Evolutionary conservation across 2,329 filamentous ascomycete species (phyloP).

Genomic region (Colletotrichum orbiculare): DNA sequence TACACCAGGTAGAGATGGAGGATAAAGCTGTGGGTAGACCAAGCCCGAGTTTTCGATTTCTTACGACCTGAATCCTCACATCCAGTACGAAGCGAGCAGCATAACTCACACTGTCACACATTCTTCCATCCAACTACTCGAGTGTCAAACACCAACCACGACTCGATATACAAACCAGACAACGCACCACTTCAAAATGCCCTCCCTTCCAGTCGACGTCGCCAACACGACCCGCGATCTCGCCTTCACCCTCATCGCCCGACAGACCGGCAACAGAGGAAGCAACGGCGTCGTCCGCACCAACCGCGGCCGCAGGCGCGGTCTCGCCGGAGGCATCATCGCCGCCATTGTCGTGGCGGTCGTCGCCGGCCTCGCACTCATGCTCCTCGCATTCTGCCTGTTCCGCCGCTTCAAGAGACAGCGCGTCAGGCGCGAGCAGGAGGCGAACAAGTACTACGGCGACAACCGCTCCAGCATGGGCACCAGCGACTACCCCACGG

Average conservation of each 20-base stretch:
- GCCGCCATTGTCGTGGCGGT: conserved; percentile 19
- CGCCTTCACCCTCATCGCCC: not conserved
- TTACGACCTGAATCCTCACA: not conserved
- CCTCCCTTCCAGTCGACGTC: conserved; percentile 10
- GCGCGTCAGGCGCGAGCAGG: conserved; percentile 3
- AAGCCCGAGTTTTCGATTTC: too few relatives aligned
- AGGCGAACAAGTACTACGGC: conserved; percentile 32
- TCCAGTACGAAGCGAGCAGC: not conserved
- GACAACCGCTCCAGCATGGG: conserved; percentile 28
- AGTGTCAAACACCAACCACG: not conserved
- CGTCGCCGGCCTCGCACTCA: not conserved
- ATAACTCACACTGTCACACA: not conserved
- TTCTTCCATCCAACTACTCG: too few relatives aligned
- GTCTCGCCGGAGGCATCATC: conserved; percentile 22
- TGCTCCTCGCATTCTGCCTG: conserved; percentile 5
- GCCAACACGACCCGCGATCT: not conserved
- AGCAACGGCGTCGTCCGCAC: not conserved
- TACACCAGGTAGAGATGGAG: not conserved
- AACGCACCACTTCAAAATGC: conserved; percentile 2
- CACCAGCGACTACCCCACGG: conserved; percentile 3
- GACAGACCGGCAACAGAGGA: not conserved
- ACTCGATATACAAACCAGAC: too few relatives aligned
- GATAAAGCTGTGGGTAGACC: not conserved
- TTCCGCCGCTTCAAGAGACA: conserved; percentile 19
- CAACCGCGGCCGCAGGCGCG: not conserved